These are phyloP conservation scores for Lathyrus tuberosus DNA, from an alignment of 306 rosid species.

Conservation along the genomic window DNA sequence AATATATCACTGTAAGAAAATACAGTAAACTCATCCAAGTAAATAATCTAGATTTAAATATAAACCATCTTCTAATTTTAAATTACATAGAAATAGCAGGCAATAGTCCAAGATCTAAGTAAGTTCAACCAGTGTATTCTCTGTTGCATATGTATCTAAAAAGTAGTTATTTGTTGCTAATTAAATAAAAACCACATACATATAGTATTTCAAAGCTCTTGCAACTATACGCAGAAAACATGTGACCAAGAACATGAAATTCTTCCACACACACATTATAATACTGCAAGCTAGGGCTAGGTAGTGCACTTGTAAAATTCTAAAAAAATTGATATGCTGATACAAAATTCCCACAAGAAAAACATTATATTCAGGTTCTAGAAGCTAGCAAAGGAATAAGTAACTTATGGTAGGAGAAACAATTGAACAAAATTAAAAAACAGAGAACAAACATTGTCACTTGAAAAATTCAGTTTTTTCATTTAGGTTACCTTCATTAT, in stretches of 20 bases:
- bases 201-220: background rate
- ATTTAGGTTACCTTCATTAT: too few species aligned
- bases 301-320: too few species aligned
- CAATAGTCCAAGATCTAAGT: constrained; percentile 15
- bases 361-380: too few species aligned
- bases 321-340: too few species aligned
- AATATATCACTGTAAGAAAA: too few species aligned
- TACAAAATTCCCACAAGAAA: too few species aligned
- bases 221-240: constrained; percentile 38
- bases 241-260: constrained; percentile 48
- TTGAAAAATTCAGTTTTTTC: too few species aligned
- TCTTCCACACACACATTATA: constrained; percentile 21
- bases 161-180: constrained; percentile 18
- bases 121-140: constrained; percentile 41
- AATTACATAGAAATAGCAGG: background rate
- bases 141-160: constrained; percentile 36
- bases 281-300: too few species aligned
- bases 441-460: too few species aligned
- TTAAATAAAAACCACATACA: constrained; percentile 36
- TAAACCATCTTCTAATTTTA: background rate
- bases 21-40: constrained; percentile 3
- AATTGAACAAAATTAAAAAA: too few species aligned
- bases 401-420: too few species aligned
- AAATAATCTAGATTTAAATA: background rate
- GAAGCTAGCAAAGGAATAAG: too few species aligned